phyloP scores from a whole-genome alignment of 495 filamentous ascomycete species.

The Penicillium cosmopolitanum region DNA sequence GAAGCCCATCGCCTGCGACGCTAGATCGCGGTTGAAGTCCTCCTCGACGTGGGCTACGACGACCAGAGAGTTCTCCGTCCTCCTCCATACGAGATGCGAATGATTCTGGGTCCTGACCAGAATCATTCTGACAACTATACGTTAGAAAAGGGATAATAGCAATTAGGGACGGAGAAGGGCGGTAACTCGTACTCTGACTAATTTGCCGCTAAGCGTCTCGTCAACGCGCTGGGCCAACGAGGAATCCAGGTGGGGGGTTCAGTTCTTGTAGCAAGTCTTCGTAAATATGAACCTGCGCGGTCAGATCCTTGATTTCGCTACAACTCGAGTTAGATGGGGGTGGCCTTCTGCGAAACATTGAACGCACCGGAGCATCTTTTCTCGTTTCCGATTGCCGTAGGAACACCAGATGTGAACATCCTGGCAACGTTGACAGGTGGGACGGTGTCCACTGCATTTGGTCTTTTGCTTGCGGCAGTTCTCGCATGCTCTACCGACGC shows the following conservation, averaged over 20 bases:
- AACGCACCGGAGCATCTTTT: slow-evolving; percentile 58
- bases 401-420: slow-evolving; percentile 53
- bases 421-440: slow-evolving; percentile 60
- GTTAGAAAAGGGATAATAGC: too few relatives aligned
- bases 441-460: slow-evolving; percentile 63
- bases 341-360: background rate
- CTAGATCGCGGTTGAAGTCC: slow-evolving; percentile 59
- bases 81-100: slow-evolving; percentile 23
- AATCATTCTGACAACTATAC: too few relatives aligned
- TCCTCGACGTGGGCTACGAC: slow-evolving; percentile 58
- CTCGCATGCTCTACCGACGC: slow-evolving; percentile 66
- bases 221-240: slow-evolving; percentile 39
- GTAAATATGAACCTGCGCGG: slow-evolving; percentile 35
- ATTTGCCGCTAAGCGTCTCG: slow-evolving; percentile 29
- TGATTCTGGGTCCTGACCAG: background rate
- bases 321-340: slow-evolving; percentile 24
- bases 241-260: slow-evolving; percentile 36
- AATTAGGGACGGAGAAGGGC: background rate
- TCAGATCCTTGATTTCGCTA: slow-evolving; percentile 47
- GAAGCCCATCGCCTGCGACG: slow-evolving; percentile 57
- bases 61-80: slow-evolving; percentile 47
- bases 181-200: slow-evolving; percentile 21
- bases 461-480: slow-evolving; percentile 73
- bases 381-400: slow-evolving; percentile 63
- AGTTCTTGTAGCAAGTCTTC: slow-evolving; percentile 44